Evolutionary conservation across 1,284 basidiomycete species (phyloP).

Genomic region (Uromyces viciae-fabae): DNA sequence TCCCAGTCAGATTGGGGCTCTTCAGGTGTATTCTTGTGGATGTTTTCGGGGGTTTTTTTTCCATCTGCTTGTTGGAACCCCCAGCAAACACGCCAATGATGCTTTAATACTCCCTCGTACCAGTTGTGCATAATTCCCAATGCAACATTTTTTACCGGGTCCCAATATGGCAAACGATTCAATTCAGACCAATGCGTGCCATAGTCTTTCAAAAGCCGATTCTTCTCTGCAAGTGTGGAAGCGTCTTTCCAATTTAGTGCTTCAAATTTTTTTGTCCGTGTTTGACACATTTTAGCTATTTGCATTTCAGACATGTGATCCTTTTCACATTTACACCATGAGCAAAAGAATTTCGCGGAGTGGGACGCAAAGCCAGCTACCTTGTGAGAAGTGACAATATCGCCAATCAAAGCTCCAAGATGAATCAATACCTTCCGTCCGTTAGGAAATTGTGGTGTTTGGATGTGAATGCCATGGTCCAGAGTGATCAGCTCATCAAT

Average conservation of each 20-base stretch:
- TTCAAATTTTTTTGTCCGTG: background rate
- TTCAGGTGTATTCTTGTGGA: too few relatives aligned
- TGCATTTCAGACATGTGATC: background rate
- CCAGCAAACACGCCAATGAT: conserved; percentile 4
- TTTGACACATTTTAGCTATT: background rate
- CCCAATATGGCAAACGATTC: background rate
- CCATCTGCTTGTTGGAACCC: background rate
- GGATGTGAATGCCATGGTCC: background rate
- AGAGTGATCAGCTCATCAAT: background rate
- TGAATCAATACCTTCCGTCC: background rate
- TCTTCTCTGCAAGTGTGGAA: background rate
- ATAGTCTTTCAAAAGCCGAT: background rate
- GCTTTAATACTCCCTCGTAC: background rate
- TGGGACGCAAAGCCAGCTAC: conserved; percentile 14
- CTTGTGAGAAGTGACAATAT: conserved; percentile 6
- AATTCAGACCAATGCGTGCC: conserved; percentile 11
- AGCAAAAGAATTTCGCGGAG: background rate
- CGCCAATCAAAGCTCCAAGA: background rate
- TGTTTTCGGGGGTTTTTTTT: background rate
- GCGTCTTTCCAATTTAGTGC: background rate
- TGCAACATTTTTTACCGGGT: background rate
- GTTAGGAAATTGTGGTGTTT: background rate
- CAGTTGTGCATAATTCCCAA: conserved; percentile 24
- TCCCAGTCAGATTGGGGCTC: too few relatives aligned
- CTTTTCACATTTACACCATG: background rate